Evolutionary conservation across 2,329 filamentous ascomycete genomes (phyloP).

Genomic region (Plectosphaerella cucumerina): DNA sequence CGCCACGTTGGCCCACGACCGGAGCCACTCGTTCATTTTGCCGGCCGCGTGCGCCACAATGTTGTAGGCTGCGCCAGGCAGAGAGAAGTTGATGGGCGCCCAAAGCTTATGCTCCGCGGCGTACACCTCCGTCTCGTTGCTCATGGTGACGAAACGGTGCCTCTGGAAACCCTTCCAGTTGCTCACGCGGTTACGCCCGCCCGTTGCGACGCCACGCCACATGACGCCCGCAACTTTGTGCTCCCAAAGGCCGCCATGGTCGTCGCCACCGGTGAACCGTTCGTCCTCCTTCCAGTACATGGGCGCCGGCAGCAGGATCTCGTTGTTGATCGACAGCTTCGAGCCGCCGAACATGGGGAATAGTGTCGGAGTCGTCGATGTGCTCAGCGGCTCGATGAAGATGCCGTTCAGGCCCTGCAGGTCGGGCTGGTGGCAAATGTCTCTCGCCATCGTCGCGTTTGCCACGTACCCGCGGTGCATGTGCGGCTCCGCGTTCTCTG

Average conservation of each 20-base stretch:
- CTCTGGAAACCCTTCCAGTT: conserved; percentile 73
- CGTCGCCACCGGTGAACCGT: conserved; percentile 54
- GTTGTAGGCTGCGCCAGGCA: conserved; percentile 44
- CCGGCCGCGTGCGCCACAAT: conserved; percentile 40
- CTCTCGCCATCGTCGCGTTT: conserved; percentile 57
- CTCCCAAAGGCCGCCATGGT: conserved; percentile 51
- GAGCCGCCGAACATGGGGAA: conserved; percentile 66
- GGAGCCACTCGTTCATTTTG: conserved; percentile 45
- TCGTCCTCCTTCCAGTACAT: conserved; percentile 65
- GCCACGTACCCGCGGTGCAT: conserved; percentile 53
- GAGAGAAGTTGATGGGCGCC: conserved; percentile 46
- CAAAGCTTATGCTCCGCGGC: conserved; percentile 40
- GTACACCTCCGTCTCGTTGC: conserved; percentile 58
- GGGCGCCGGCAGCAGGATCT: conserved; percentile 64
- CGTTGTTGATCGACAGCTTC: conserved; percentile 65
- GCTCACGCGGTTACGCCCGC: conserved; percentile 51
- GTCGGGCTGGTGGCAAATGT: conserved; percentile 63
- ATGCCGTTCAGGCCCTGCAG: conserved; percentile 61
- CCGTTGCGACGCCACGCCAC: conserved; percentile 66
- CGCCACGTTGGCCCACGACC: conserved; percentile 42
- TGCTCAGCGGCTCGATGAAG: conserved; percentile 56
- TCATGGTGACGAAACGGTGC: conserved; percentile 70
- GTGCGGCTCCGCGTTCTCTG: conserved; percentile 42
- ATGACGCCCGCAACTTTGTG: conserved; percentile 50
- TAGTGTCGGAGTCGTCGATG: conserved; percentile 51